Base-by-base conservation (phyloP, 129 eudicot genomes). In the Calendula officinalis region DNA sequence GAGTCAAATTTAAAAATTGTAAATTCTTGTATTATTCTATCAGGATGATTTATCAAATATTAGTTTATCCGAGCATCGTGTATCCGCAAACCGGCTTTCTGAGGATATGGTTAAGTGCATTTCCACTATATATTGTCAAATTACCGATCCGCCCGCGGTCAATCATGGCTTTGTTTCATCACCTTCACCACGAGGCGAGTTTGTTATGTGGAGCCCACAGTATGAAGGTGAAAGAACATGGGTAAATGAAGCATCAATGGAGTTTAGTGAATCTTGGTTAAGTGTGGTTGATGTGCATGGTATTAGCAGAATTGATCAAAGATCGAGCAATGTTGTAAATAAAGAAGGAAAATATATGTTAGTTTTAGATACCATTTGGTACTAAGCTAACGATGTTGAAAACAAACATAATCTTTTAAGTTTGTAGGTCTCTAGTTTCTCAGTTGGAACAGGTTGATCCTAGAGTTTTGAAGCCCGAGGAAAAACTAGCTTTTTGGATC, bases 401-500 rank as follows among this genome's bases (percentile, higher is more conserved):
- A n/a, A n/a, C n/a, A 37, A 57, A 39, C 53, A 36, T 14, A 2
- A 47, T 40, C 46, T 16, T 68, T n/a, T n/a, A n/a, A n/a, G n/a
- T 71, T 62, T 80, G 74, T 88, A 91, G 98, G 84, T 84, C 82
- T 45, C 68, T 91, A 44, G 86, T 87, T 38, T 87, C 87, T 45
- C 77, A 64, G 56, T 60, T 91, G 73, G 88, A 80, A 64, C 79
- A 74, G 39, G 68, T 87, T 68, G 94, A 91, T 82, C 94, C 94
- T 32, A 71, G 80, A 74, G 84, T 63, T 59, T 52, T 91, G 70
- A 87, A 82, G 46, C 81, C 60, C 16, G 92, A 84, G 64, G 95
- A 91, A 84, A 91, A 87, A 64, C 72, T 91, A 60, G 95, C 96
- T 1, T 87, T 91, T 59, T 91, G 98, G 98, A 91, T 91, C 49